These are phyloP conservation scores for Xylaria intraflava DNA, from an alignment of 495 filamentous ascomycete genomes.

Conservation along the genomic window DNA sequence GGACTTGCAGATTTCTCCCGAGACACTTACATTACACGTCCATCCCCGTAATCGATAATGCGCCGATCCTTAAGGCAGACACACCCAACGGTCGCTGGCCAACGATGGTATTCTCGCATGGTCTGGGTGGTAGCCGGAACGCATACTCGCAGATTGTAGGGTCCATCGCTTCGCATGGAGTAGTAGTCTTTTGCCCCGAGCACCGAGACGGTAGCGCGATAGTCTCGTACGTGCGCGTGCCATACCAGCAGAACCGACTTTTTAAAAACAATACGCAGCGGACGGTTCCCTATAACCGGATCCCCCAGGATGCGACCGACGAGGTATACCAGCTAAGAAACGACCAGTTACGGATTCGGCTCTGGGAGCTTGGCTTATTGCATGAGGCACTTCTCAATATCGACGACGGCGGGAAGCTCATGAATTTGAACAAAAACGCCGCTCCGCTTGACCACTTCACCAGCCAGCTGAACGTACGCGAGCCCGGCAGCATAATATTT, in stretches of 20 bases:
- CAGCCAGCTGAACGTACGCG: conserved; percentile 52
- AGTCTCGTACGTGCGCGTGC: conserved; percentile 53
- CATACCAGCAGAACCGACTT: conserved; percentile 29
- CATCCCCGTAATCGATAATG: conserved; percentile 43
- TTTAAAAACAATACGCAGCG: conserved; percentile 27
- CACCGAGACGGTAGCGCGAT: conserved; percentile 70
- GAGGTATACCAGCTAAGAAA: conserved; percentile 55
- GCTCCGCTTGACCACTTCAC: conserved; percentile 46
- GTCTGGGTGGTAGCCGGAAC: conserved; percentile 65
- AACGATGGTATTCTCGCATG: conserved; percentile 74
- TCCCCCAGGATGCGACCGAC: conserved; percentile 48
- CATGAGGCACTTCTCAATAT: conserved; percentile 57
- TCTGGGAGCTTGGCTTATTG: conserved; percentile 63
- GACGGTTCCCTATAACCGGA: conserved; percentile 38
- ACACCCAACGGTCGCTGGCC: conserved; percentile 52
- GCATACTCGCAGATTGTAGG: conserved; percentile 67
- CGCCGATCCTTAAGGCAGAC: conserved; percentile 27
- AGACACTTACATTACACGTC: conserved; percentile 61
- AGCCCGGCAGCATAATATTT: conserved; percentile 64
- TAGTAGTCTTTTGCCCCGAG: conserved; percentile 69
- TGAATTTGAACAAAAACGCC: conserved; percentile 44
- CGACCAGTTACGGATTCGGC: conserved; percentile 59
- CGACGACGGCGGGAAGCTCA: conserved; percentile 41
- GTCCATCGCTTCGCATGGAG: conserved; percentile 65
- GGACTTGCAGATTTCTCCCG: conserved; percentile 46